Conservation (phyloP, 768 basidiomycete genomes). For the Tubosaeta sp. region DNA sequence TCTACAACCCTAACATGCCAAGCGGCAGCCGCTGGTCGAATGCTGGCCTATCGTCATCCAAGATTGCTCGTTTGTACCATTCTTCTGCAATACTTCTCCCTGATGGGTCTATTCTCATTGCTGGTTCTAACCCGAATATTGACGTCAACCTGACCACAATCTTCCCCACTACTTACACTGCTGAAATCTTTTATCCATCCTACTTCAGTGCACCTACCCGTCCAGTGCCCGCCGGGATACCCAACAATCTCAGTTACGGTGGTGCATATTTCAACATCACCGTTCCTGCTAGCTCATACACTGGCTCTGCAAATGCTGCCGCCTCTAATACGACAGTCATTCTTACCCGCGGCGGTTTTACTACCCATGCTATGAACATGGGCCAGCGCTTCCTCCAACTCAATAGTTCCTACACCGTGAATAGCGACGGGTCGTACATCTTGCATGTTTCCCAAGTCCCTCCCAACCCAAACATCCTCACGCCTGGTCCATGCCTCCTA, state of each 20-base stretch:
- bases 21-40: conserved; percentile 73
- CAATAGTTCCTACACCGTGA: conserved; percentile 81
- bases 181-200: conserved; percentile 88
- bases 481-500: conserved; percentile 84
- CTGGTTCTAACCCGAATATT: conserved; percentile 91
- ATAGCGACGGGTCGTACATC: conserved; percentile 67
- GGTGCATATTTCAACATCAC: conserved; percentile 76
- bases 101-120: conserved; percentile 81
- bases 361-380: conserved; percentile 88
- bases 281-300: conserved; percentile 61
- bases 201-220: conserved; percentile 74
- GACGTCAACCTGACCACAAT: conserved; percentile 66
- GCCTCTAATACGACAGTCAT: conserved; percentile 75
- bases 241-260: conserved; percentile 75
- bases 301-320: conserved; percentile 62
- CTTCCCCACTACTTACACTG: conserved; percentile 76
- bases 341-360: conserved; percentile 78
- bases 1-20: conserved; percentile 78
- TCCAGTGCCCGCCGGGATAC: conserved; percentile 70
- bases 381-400: conserved; percentile 82
- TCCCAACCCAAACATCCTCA: conserved; percentile 81
- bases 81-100: conserved; percentile 86
- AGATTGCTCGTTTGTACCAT: conserved; percentile 85
- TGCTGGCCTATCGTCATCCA: conserved; percentile 56
- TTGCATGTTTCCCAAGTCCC: conserved; percentile 82